Percentiles rank a stretch among this genome's conserved stretches.
These are phyloP conservation scores for Candida pseudofarinosa DNA, from an alignment of 805 yeast species.

Conservation along the genomic window DNA sequence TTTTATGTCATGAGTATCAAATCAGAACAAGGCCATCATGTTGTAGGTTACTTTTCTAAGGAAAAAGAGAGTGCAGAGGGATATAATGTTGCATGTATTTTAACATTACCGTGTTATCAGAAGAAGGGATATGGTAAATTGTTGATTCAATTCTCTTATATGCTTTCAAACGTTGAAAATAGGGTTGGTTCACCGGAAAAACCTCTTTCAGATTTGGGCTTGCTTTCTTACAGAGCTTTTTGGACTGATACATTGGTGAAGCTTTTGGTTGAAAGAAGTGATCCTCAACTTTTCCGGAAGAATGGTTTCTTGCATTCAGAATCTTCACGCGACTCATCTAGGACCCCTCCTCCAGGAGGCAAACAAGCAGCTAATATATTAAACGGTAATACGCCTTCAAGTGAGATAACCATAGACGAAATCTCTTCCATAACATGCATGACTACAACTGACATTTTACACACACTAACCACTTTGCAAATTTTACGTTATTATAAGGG, in stretches of 20 bases:
- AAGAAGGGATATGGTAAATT: constrained; percentile 91
- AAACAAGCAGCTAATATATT: constrained; percentile 3
- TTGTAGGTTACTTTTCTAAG: constrained; percentile 94
- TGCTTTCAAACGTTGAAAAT: constrained; percentile 79
- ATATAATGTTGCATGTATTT: constrained; percentile 94
- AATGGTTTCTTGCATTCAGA: constrained; percentile 29
- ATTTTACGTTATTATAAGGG: constrained; percentile 92
- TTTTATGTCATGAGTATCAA: constrained; percentile 93
- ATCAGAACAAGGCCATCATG: constrained; percentile 89
- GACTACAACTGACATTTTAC: constrained; percentile 95
- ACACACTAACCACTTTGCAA: constrained; percentile 86
- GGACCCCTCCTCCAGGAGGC: constrained; percentile 17
- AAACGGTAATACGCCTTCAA: constrained; percentile 10
- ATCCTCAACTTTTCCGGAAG: constrained; percentile 33
- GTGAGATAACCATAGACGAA: constrained; percentile 82
- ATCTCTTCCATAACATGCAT: constrained; percentile 81
- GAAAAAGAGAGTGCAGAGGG: constrained; percentile 95
- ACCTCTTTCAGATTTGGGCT: constrained; percentile 91
- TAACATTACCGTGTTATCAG: constrained; percentile 94
- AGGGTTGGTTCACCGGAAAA: constrained; percentile 97
- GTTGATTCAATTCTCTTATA: constrained; percentile 89
- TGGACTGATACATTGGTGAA: constrained; percentile 91
- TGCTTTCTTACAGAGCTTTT: constrained; percentile 87
- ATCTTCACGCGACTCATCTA: constrained; percentile 29
- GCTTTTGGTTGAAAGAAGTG: constrained; percentile 57